Evolutionary conservation across 176 grass and related monocot species (phyloP), one percentile per base, ranked within the genome.

Genomic region (Oryza punctata): DNA sequence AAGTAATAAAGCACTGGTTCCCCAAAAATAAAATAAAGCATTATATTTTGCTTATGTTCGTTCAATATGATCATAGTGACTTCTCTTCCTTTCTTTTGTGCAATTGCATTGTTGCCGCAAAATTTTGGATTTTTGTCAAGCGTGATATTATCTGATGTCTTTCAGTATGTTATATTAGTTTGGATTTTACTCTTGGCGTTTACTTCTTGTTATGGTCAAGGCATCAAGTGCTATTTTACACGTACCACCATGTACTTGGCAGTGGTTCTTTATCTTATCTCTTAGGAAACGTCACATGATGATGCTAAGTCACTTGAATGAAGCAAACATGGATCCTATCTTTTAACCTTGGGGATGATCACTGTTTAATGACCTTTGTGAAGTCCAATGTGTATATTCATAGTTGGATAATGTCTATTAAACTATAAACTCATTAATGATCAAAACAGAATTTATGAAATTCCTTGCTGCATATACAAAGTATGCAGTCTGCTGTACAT

Each of bases 81-180:
- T 65, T 50, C 18, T 19, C 1, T 1, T 8, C 46, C 65, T 67
- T 27, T 86, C 30, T 80, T 79, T 73, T 73, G 27, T 41, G 26
- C 25, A 71, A 63, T 71, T 70, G 38, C 47, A 64, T 40, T 9
- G 24, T 73, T 73, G 25, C 24, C 54, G 13, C 10, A 27, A 64
- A 47, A 33, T 65, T 70, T 14, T 65, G 29, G 27, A 37, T 38
- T 43, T 50, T 29, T 15, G 54, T 21, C 10, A 10, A 10, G 71
- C 61, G 33, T 86, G 2, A 4, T 27, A 46, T 78, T 60, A 63
- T 78, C 28, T 52, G 19, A 74, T 84, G 15, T 70, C 44, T 79
- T 63, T 26, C 44, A 59, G 4, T 57, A 67, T 41, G 10, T n/a
- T 69, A 54, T 68, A 13, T 79, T 80, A 47, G 5, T 15, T 87